Percentiles rank a stretch among this genome's conserved stretches.
phyloP scores from a whole-genome alignment of 1,284 basidiomycete genomes.

The Malassezia obtusa region DNA sequence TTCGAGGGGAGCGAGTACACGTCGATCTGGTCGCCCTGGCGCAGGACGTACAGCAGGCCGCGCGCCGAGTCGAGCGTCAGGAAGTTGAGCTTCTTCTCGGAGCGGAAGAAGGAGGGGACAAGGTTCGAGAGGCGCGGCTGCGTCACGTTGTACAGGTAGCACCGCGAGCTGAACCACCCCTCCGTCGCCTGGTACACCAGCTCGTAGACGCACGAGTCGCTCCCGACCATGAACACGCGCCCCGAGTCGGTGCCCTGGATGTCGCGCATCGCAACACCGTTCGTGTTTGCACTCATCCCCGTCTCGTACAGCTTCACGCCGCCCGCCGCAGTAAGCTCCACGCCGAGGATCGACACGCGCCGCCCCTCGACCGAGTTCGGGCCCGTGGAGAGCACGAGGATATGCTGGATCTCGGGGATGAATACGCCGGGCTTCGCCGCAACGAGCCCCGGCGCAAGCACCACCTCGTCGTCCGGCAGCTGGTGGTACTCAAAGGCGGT shows the following conservation, averaged over 20 bases:
- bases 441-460: conserved; percentile 56
- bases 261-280: conserved; percentile 64
- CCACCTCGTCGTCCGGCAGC: conserved; percentile 73
- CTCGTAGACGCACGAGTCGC: conserved; percentile 83
- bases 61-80: conserved; percentile 36
- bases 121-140: conserved; percentile 49
- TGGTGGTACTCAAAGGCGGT: conserved; percentile 78
- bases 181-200: conserved; percentile 82
- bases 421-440: conserved; percentile 58
- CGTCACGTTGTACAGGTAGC: conserved; percentile 63
- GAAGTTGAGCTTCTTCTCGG: conserved; percentile 54
- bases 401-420: conserved; percentile 77
- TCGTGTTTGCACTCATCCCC: conserved; percentile 66
- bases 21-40: conserved; percentile 38
- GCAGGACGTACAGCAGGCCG: conserved; percentile 37
- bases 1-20: conserved; percentile 33
- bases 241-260: conserved; percentile 71
- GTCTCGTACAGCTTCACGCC: conserved; percentile 84
- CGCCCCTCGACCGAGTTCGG: conserved; percentile 51
- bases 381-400: conserved; percentile 78
- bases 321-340: conserved; percentile 52
- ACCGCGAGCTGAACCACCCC: conserved; percentile 77
- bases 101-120: conserved; percentile 47
- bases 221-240: conserved; percentile 78
- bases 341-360: conserved; percentile 72